These are phyloP conservation scores for Pyrenophora seminiperda DNA, from an alignment of 2,329 filamentous ascomycete species.

Conservation along the genomic window DNA sequence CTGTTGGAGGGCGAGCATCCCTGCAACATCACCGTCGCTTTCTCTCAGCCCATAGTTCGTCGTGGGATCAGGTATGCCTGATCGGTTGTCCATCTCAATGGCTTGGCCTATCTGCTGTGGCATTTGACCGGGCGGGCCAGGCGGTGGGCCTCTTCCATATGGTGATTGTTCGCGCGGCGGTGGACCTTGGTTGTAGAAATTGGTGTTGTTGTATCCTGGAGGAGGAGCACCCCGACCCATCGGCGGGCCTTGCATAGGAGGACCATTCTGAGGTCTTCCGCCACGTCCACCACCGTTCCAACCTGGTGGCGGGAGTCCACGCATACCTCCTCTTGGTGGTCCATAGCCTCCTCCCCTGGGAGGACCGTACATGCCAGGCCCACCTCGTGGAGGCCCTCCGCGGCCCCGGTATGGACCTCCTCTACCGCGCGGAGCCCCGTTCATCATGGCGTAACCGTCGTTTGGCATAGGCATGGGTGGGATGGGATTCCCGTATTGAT, in stretches of 20 bases:
- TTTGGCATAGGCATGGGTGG: conserved; percentile 52
- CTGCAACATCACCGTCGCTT: conserved; percentile 72
- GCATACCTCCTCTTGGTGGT: conserved; percentile 46
- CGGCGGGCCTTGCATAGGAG: conserved; percentile 44
- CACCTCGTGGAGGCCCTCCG: conserved; percentile 48
- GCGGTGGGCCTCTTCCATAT: conserved; percentile 63
- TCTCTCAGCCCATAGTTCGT: conserved; percentile 56
- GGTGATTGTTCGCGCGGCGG: conserved; percentile 46
- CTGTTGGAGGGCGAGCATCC: conserved; percentile 75
- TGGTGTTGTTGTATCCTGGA: conserved; percentile 50
- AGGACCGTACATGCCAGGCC: conserved; percentile 32
- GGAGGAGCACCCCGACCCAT: conserved; percentile 51
- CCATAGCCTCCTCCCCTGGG: conserved; percentile 46
- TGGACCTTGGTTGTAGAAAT: conserved; percentile 45
- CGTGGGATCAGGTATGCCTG: conserved; percentile 30
- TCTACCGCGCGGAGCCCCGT: conserved; percentile 49
- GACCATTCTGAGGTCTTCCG: conserved; percentile 39
- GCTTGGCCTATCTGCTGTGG: conserved; percentile 62
- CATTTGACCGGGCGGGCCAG: conserved; percentile 37
- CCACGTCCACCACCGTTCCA: conserved; percentile 48
- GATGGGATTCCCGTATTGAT: conserved; percentile 69
- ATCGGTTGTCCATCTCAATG: conserved; percentile 77
- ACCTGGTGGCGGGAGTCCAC: conserved; percentile 50
- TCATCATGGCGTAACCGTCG: conserved; percentile 51
- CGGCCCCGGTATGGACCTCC: conserved; percentile 46